phyloP scores from a whole-genome alignment of 2,329 filamentous ascomycete species.

The Colletotrichum echinochloae region DNA sequence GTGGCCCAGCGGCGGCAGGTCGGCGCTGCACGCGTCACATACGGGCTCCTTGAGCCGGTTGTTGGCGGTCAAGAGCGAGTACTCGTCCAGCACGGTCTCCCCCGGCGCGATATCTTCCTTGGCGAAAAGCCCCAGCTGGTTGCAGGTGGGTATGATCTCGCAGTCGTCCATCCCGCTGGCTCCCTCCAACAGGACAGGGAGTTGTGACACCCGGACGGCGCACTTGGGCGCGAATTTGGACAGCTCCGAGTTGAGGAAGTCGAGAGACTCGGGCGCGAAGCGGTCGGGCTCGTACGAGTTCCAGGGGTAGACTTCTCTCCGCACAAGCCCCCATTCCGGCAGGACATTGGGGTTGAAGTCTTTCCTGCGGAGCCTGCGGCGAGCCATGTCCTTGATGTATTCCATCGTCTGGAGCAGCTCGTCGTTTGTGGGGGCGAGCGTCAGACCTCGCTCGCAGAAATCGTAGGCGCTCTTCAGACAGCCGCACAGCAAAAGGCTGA shows the following conservation, averaged over 20 bases:
- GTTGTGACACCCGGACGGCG: conserved; percentile 78
- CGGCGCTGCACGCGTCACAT: conserved; percentile 88
- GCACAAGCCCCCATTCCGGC: conserved; percentile 77
- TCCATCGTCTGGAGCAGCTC: conserved; percentile 66
- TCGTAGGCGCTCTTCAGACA: conserved; percentile 75
- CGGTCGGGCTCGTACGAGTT: conserved; percentile 77
- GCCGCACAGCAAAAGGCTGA: conserved; percentile 72
- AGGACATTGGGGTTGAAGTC: conserved; percentile 66
- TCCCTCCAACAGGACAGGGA: conserved; percentile 77
- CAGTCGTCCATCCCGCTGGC: conserved; percentile 63
- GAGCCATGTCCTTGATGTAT: conserved; percentile 65
- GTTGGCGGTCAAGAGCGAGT: conserved; percentile 88
- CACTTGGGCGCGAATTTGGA: conserved; percentile 81
- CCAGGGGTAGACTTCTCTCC: conserved; percentile 78
- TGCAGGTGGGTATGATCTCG: conserved; percentile 68
- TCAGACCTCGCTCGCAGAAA: conserved; percentile 73
- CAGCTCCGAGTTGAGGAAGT: conserved; percentile 78
- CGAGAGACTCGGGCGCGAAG: conserved; percentile 75
- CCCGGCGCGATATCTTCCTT: conserved; percentile 82
- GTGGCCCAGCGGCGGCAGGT: conserved; percentile 71
- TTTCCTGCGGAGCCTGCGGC: conserved; percentile 59
- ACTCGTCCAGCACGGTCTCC: conserved; percentile 83
- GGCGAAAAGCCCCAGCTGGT: conserved; percentile 91
- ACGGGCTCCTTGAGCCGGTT: conserved; percentile 87
- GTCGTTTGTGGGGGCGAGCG: conserved; percentile 64